Conservation (phyloP, 129 eudicot species). For the Flaveria brownii region DNA sequence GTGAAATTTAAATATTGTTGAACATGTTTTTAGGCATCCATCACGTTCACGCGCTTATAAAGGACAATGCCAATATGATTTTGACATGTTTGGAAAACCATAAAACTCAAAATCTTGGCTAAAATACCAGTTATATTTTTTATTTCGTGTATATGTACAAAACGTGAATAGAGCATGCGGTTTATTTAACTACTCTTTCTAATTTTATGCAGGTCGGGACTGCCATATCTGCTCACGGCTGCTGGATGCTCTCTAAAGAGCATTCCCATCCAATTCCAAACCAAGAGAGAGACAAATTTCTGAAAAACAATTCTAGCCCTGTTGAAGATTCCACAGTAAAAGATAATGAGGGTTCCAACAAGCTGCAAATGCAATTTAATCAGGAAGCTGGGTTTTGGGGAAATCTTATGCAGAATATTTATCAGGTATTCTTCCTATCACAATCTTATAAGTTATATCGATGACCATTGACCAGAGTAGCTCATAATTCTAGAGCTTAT, state of each 20-base stretch:
- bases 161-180: background rate
- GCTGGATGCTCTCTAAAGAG: slow-evolving; percentile 50
- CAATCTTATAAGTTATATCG: background rate
- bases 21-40: background rate
- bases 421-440: slow-evolving; percentile 50
- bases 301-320: slow-evolving; percentile 37
- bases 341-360: slow-evolving; percentile 20
- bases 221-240: slow-evolving; percentile 64
- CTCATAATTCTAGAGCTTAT: slow-evolving; percentile 4
- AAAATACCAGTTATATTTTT: background rate
- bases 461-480: background rate
- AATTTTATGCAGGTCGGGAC: slow-evolving; percentile 59
- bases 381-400: slow-evolving; percentile 56
- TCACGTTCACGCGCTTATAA: background rate
- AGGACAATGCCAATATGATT: background rate
- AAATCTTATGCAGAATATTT: slow-evolving; percentile 48
- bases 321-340: background rate
- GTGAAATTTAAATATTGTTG: background rate
- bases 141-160: background rate
- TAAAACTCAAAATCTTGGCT: background rate
- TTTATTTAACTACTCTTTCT: slow-evolving; percentile 6
- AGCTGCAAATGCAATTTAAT: slow-evolving; percentile 22
- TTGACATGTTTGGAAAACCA: background rate
- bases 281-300: slow-evolving; percentile 42
- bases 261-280: slow-evolving; percentile 24